Conservation (phyloP, 768 basidiomycete species). For the Suillus spraguei region DNA sequence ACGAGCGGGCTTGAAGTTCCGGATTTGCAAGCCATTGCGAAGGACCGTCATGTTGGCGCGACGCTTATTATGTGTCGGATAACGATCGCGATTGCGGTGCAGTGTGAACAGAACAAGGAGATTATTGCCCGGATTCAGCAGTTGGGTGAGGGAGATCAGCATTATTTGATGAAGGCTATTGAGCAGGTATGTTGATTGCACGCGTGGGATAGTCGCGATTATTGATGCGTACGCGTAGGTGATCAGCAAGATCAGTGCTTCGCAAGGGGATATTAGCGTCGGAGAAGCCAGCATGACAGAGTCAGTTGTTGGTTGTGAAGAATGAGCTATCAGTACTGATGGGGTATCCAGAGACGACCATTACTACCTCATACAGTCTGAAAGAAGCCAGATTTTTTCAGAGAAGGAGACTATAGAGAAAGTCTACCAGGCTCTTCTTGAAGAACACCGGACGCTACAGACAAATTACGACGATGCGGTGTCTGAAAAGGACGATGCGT, state of each 20-base stretch:
- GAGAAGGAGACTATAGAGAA: slow-evolving; percentile 90
- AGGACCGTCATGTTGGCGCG: slow-evolving; percentile 66
- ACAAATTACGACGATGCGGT: slow-evolving; percentile 74
- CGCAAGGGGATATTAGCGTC: slow-evolving; percentile 48
- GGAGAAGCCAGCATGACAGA: slow-evolving; percentile 75
- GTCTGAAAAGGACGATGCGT: slow-evolving; percentile 78
- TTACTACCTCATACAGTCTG: slow-evolving; percentile 84
- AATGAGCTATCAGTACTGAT: slow-evolving; percentile 15
- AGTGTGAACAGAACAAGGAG: slow-evolving; percentile 85
- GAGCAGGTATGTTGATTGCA: slow-evolving; percentile 64
- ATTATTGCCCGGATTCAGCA: slow-evolving; percentile 90
- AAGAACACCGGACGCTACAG: slow-evolving; percentile 76
- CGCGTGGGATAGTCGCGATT: slow-evolving; percentile 1
- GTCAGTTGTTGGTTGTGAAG: slow-evolving; percentile 44
- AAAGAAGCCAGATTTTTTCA: slow-evolving; percentile 70
- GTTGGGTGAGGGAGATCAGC: slow-evolving; percentile 81
- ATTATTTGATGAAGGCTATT: slow-evolving; percentile 90
- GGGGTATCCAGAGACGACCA: slow-evolving; percentile 72
- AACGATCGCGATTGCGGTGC: slow-evolving; percentile 84
- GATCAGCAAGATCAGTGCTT: slow-evolving; percentile 70
- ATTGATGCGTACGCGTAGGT: slow-evolving; percentile 45
- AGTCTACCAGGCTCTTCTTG: slow-evolving; percentile 71
- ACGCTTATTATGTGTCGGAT: slow-evolving; percentile 78
- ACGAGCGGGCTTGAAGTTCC: slow-evolving; percentile 82
- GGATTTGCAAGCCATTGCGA: slow-evolving; percentile 83